Percentiles rank a stretch among this genome's conserved stretches.
phyloP scores from a whole-genome alignment of 225 moss, liverwort and hornwort species.

The Bryoerythrophyllum caledonicum region DNA sequence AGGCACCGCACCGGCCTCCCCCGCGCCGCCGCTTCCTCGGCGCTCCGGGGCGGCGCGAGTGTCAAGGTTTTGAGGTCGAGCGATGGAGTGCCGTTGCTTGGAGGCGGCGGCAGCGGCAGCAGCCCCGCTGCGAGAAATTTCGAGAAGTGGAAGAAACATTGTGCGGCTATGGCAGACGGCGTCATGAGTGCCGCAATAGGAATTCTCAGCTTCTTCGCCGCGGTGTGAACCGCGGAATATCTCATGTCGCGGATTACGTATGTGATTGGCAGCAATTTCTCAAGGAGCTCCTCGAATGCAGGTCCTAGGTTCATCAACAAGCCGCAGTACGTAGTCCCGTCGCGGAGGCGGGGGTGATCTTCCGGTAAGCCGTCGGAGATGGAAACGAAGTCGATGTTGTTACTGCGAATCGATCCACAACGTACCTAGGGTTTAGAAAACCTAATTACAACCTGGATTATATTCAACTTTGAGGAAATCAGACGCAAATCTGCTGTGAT shows the following conservation, averaged over 20 bases:
- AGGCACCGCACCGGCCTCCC: background rate
- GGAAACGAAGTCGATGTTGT: constrained; percentile 14
- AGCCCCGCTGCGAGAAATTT: background rate
- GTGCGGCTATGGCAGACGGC: constrained; percentile 24
- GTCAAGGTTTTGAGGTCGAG: background rate
- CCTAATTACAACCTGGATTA: too few species aligned
- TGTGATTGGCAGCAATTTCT: constrained; percentile 20
- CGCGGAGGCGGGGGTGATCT: background rate
- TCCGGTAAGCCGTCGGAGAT: constrained; percentile 8
- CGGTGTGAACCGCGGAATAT: background rate
- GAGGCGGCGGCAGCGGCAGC: constrained; percentile 32
- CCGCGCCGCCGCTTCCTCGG: constrained; percentile 13
- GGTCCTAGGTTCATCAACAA: constrained; percentile 10
- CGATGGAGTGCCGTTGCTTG: background rate
- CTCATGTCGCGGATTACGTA: constrained; percentile 34
- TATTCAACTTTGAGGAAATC: too few species aligned
- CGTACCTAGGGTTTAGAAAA: background rate
- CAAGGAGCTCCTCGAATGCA: constrained; percentile 19
- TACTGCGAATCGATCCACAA: constrained; percentile 15
- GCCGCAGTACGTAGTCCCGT: background rate
- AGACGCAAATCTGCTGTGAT: too few species aligned
- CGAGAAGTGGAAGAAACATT: constrained; percentile 16
- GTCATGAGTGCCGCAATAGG: constrained; percentile 33
- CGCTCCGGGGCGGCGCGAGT: constrained; percentile 8
- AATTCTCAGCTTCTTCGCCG: constrained; percentile 28